Percentiles rank a stretch among this genome's conserved stretches.
Evolutionary conservation across 108 stramenopile genomes (phyloP).

Genomic region (Nitzschia sp.): DNA sequence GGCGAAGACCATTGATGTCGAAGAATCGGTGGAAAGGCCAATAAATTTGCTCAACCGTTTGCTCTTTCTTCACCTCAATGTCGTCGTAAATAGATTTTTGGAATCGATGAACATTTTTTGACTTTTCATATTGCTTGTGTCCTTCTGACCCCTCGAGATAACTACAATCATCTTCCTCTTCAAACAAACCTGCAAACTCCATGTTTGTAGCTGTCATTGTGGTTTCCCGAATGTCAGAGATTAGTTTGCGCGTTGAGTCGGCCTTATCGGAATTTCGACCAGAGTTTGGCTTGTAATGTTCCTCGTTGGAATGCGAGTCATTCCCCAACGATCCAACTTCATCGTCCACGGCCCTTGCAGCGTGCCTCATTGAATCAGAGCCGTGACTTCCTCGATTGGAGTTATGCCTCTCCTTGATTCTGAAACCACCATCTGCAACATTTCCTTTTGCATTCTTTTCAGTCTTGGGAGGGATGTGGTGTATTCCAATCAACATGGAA

Average conservation of each 20-base stretch:
- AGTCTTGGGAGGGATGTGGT: conserved; percentile 65
- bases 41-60: conserved; percentile 81
- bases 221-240: conserved; percentile 74
- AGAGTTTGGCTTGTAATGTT: neutral
- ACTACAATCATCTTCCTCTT: conserved; percentile 82
- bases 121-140: conserved; percentile 9
- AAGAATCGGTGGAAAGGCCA: conserved; percentile 86
- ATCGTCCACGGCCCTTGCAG: neutral
- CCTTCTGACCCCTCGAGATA: conserved; percentile 63
- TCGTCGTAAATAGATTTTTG: conserved; percentile 33
- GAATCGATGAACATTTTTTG: conserved; percentile 13
- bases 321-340: neutral
- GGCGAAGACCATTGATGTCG: conserved; percentile 72
- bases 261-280: neutral
- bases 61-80: conserved; percentile 59
- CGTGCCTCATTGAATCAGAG: conserved; percentile 8
- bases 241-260: conserved; percentile 61
- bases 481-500: conserved; percentile 89
- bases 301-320: neutral
- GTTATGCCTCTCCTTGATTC: conserved; percentile 22
- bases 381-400: conserved; percentile 8
- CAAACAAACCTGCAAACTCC: conserved; percentile 37
- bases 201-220: conserved; percentile 50
- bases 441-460: conserved; percentile 9
- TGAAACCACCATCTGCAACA: conserved; percentile 33